Evolutionary conservation across 163 green algal species (phyloP), one percentile per base, ranked within the genome.

Genomic region (Volvox carteri): DNA sequence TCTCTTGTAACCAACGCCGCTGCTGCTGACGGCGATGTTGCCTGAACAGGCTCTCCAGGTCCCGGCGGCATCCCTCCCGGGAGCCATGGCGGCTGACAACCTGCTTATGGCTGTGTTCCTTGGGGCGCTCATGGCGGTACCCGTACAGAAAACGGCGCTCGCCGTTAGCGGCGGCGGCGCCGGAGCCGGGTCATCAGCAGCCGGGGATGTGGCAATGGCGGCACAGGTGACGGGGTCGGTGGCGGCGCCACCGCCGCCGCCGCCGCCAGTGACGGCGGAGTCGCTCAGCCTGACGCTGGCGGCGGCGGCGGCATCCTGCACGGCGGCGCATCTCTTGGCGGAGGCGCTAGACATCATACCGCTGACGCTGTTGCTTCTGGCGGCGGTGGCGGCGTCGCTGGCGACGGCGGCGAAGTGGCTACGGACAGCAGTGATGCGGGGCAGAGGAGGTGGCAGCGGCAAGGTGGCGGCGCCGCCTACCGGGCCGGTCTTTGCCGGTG

Each of bases 71-170:
- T 37, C 65, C 1, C 67, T 94, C 4, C 86, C 92, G 6, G 87
- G 68, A 4, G 83, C 89, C 12, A 92, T 93, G 70, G 92, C 92
- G 0, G 91, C 91, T 12, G 92, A 95, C 73, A 95, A 94, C 86
- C 80, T 94, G 4, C 78, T 77, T 9, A 95, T 95, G 92, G 85
- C 81, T 5, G 87, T 28, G 3, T 89, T 93, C 87, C 87, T 95
- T 39, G 87, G 80, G 18, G 72, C 68, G 0, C 80, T 95, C 42
- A 94, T 85, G 77, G 77, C 77, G 33, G 77, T 85, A 21, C 77
- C 77, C 35, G 77, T 85, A 39, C 35, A 52, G 30, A 67, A 9
- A 30, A 50, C 75, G 33, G 30, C 35, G 60, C 41, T 14, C 35
- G 46, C 75, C 48, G 75, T 6, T 19, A 9, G 48, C 52, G 30